Evolutionary conservation across 148 eudicot species (phyloP).

Genomic region (Euryodendron excelsum): DNA sequence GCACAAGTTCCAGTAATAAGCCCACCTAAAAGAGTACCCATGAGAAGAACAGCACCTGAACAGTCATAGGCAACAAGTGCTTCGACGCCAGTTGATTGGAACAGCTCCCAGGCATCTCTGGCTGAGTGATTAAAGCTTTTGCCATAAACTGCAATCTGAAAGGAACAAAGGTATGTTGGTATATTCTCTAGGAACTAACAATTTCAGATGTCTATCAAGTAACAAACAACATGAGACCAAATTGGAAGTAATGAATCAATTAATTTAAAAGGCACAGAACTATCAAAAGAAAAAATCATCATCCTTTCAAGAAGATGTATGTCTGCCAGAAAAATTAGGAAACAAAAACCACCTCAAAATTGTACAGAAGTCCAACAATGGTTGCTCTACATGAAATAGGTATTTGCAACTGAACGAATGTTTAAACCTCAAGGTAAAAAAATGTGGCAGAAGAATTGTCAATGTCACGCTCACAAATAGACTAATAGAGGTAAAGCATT

Average conservation of each 20-base stretch:
- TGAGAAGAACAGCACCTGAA: conserved; percentile 89
- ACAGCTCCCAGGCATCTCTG: conserved; percentile 97
- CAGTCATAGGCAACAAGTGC: conserved; percentile 94
- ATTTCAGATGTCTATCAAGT: neutral
- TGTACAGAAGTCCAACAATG: neutral
- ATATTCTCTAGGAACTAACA: neutral
- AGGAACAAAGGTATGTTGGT: neutral
- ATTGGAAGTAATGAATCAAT: neutral
- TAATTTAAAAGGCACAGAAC: neutral
- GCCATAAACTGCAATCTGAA: conserved; percentile 90
- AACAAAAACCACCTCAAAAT: neutral
- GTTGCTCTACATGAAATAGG: neutral
- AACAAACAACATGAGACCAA: neutral
- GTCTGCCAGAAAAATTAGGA: neutral
- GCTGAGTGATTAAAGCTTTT: conserved; percentile 94
- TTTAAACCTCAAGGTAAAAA: neutral
- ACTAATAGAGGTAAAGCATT: neutral
- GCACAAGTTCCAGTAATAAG: conserved; percentile 88
- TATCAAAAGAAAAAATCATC: neutral
- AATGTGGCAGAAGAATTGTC: neutral
- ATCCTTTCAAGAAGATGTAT: neutral
- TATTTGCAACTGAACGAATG: neutral
- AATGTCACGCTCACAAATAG: neutral
- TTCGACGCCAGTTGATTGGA: conserved; percentile 96
- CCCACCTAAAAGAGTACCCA: conserved; percentile 89